These are phyloP conservation scores for Leccinum incarnatum DNA, from an alignment of 768 basidiomycete species.

Conservation along the genomic window DNA sequence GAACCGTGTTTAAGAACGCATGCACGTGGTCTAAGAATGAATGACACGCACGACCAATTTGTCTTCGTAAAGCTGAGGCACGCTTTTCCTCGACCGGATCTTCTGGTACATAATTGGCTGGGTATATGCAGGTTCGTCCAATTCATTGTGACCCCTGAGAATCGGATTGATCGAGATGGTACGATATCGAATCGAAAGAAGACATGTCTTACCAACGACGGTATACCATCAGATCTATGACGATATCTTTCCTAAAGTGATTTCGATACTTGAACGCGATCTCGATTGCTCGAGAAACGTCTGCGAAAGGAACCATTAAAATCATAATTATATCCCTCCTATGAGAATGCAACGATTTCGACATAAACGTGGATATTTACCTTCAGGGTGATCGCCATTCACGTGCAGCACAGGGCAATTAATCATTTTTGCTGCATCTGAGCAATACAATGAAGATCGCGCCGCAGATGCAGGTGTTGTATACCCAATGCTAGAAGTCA, in stretches of 20 bases:
- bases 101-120: slow-evolving; percentile 90
- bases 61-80: slow-evolving; percentile 60
- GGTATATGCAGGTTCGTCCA: slow-evolving; percentile 84
- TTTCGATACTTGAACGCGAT: slow-evolving; percentile 87
- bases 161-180: neutral
- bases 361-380: slow-evolving; percentile 26
- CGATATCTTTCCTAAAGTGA: slow-evolving; percentile 87
- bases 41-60: slow-evolving; percentile 59
- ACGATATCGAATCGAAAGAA: neutral
- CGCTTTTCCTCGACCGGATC: slow-evolving; percentile 68
- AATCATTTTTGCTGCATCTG: slow-evolving; percentile 87
- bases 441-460: slow-evolving; percentile 84
- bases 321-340: neutral
- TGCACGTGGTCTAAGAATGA: neutral
- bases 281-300: slow-evolving; percentile 82
- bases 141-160: slow-evolving; percentile 80
- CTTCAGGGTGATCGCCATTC: slow-evolving; percentile 90
- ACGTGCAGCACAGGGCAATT: slow-evolving; percentile 87
- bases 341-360: neutral
- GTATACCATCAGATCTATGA: slow-evolving; percentile 87
- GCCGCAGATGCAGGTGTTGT: slow-evolving; percentile 85
- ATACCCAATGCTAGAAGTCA: slow-evolving; percentile 73
- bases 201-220: slow-evolving; percentile 60
- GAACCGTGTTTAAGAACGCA: neutral
- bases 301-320: slow-evolving; percentile 34